Evolutionary conservation across 2,329 filamentous ascomycete genomes (phyloP).

Genomic region (Colletotrichum tropicicola): DNA sequence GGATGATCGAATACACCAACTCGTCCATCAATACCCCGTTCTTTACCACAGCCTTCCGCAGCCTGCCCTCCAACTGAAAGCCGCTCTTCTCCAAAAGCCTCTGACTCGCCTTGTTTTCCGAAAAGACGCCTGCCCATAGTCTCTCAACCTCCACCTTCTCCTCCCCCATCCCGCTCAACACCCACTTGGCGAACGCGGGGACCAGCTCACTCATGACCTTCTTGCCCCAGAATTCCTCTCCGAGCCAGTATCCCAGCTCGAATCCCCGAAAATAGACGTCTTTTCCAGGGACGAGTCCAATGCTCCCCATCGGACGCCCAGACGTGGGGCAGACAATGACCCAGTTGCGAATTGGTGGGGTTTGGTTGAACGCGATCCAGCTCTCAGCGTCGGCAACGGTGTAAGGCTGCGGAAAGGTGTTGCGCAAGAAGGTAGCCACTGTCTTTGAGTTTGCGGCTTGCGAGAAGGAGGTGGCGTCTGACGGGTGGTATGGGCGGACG

Average conservation of each 20-base stretch:
- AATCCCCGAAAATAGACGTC: conserved; percentile 52
- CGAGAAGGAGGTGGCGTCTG: conserved; percentile 48
- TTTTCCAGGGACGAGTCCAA: conserved; percentile 48
- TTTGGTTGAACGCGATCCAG: conserved; percentile 42
- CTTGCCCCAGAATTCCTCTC: conserved; percentile 51
- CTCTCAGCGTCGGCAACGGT: conserved; percentile 45
- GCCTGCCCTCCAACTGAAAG: conserved; percentile 53
- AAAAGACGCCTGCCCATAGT: conserved; percentile 49
- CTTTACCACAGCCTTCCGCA: conserved; percentile 52
- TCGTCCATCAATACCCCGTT: conserved; percentile 48
- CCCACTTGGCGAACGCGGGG: conserved; percentile 51
- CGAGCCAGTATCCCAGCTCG: conserved; percentile 61
- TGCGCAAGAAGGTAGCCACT: conserved; percentile 49
- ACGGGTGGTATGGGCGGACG: conserved; percentile 48
- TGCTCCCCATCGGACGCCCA: conserved; percentile 43
- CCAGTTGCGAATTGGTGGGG: conserved; percentile 9
- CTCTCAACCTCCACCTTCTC: conserved; percentile 44
- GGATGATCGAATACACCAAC: conserved; percentile 47
- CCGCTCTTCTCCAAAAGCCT: conserved; percentile 52
- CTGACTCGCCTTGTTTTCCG: conserved; percentile 49
- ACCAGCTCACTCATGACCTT: conserved; percentile 53
- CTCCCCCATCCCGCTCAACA: conserved; percentile 45
- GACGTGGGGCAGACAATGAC: conserved; percentile 9
- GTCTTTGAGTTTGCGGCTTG: conserved; percentile 47
- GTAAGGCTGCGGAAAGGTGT: conserved; percentile 58